Base-by-base conservation (phyloP, 352 stramenopile genomes). In the Phytophthora rubi region DNA sequence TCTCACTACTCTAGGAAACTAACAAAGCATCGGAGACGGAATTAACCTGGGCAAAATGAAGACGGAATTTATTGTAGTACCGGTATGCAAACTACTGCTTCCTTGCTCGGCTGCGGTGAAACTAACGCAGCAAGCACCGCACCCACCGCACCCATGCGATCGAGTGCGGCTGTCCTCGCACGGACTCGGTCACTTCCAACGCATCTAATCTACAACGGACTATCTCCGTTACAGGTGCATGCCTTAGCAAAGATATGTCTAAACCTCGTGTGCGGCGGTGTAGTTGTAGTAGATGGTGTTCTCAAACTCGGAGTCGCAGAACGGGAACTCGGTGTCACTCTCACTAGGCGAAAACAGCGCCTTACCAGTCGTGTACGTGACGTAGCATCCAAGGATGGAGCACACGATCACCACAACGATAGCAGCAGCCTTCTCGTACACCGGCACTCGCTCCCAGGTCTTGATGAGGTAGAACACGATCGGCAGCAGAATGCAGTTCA, bases 381-480 rank as follows among this genome's bases (percentile, higher is more conserved):
- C 70, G 55, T 81, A 81, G 62, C 70, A 77, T 2, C 73, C 70
- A 7, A 78, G 58, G 15, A 71, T 30, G 37, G 62, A 78, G 59
- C 73, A 79, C 3, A 78, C 62, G n/a, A 80, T 55, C 10, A 78
- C 59, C n/a, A 79, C 67, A 3, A 76, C 42, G 23, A 59, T 44
- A 7, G 62, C 74, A 7, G 70, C 62, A 3, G 60, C 30, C 66
- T 79, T 78, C 37, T 81, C 73, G 42, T 73, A 81, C n/a, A 77
- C 26, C 0, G 70, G 62, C 9, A 90, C 55, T 8, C 66, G 71
- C 21, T 62, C 62, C 80, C 81, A 89, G n/a, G 82, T 26, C 76
- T 86, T 87, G 59, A 87, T 88, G 47, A 90, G 69, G 79, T 91
- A 91, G 60, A 91, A 89, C 2, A 80, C 42, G 18, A 88, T 89